These are phyloP conservation scores for Sicyos baderoa DNA, from an alignment of 306 rosid species.

Conservation along the genomic window DNA sequence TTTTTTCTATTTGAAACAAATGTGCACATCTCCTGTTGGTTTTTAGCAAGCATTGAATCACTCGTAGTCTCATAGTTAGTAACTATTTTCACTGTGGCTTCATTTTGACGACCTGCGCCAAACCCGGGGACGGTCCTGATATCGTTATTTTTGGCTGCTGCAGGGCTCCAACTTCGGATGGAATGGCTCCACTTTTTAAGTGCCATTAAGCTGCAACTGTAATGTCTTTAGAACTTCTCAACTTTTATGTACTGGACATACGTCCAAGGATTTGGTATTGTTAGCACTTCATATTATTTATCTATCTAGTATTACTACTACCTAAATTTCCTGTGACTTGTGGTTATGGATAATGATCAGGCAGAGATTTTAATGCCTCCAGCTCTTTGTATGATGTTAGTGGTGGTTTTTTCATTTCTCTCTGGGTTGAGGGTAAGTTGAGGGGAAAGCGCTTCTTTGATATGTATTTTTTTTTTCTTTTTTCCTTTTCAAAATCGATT, in stretches of 20 bases:
- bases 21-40: constrained; percentile 21
- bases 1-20: constrained; percentile 35
- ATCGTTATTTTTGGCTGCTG: constrained; percentile 23
- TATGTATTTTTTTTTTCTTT: too few species aligned
- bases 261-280: background rate
- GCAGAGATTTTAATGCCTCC: background rate
- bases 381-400: background rate
- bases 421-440: too few species aligned
- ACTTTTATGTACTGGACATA: background rate
- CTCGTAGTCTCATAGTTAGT: background rate
- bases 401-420: too few species aligned
- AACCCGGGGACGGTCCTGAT: constrained; percentile 20
- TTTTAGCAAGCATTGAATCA: constrained; percentile 15
- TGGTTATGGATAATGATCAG: constrained; percentile 4
- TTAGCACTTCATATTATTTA: background rate
- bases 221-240: background rate
- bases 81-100: background rate
- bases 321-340: background rate
- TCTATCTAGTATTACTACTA: background rate
- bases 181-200: constrained; percentile 78
- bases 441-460: too few species aligned
- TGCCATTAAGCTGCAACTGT: background rate
- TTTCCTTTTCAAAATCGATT: too few species aligned
- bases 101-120: background rate
- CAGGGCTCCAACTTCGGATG: constrained; percentile 93